Conservation (phyloP, 1,284 basidiomycete species). For the Trametes pubescens region DNA sequence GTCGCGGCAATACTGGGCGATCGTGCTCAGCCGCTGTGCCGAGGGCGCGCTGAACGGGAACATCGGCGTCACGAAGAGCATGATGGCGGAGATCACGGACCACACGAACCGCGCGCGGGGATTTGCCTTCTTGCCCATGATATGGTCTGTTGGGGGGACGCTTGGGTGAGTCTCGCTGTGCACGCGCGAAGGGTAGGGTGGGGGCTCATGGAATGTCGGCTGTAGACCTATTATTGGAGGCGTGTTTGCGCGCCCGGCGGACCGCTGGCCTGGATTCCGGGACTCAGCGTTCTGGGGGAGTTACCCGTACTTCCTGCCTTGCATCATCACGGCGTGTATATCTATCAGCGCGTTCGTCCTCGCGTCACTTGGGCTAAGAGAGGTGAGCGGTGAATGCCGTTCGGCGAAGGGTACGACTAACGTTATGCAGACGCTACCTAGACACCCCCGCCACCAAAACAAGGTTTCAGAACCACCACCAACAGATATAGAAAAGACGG, state of each 20-base stretch:
- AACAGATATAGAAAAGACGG: conserved; percentile 3
- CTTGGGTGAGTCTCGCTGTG: conserved; percentile 48
- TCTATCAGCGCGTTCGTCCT: conserved; percentile 58
- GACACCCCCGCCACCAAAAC: not conserved
- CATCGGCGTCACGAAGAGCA: conserved; percentile 73
- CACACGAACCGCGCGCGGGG: conserved; percentile 68
- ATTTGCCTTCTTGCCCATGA: conserved; percentile 71
- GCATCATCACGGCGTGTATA: conserved; percentile 62
- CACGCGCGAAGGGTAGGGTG: not conserved
- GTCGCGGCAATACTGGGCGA: conserved; percentile 63
- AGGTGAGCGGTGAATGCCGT: conserved; percentile 48
- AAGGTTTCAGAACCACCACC: not conserved
- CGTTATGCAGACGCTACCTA: conserved; percentile 13
- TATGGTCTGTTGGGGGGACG: conserved; percentile 53
- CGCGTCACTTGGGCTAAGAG: conserved; percentile 61
- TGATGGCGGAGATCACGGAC: conserved; percentile 76
- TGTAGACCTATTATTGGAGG: conserved; percentile 73
- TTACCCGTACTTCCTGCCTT: conserved; percentile 78
- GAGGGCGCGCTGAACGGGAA: conserved; percentile 62
- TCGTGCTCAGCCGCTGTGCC: conserved; percentile 60
- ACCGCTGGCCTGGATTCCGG: conserved; percentile 70
- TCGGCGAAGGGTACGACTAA: not conserved
- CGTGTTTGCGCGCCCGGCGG: conserved; percentile 65
- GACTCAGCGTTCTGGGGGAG: conserved; percentile 62
- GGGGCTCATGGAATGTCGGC: conserved; percentile 24